Conservation (phyloP, 495 filamentous ascomycete species). For the Parmelia sp. region DNA sequence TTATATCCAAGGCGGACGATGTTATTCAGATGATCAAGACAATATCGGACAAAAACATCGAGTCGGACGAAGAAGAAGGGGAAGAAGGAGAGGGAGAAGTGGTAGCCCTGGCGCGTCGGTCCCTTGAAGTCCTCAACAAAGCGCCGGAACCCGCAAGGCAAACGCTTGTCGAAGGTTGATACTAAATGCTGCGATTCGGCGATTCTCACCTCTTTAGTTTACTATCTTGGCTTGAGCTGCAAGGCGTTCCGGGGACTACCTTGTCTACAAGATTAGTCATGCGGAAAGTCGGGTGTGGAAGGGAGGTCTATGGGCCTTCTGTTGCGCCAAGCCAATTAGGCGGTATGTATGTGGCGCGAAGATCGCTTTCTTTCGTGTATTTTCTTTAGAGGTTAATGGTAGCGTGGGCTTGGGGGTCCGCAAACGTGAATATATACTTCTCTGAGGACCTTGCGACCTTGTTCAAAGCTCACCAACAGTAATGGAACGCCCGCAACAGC, state of each 20-base stretch:
- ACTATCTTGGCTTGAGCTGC: constrained; percentile 14
- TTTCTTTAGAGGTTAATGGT: background rate
- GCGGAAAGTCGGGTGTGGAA: constrained; percentile 7
- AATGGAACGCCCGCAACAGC: background rate
- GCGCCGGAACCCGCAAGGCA: constrained; percentile 33
- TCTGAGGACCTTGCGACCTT: background rate
- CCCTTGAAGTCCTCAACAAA: constrained; percentile 76
- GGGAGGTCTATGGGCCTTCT: background rate
- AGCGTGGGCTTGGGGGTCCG: constrained; percentile 3
- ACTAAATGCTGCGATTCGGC: background rate
- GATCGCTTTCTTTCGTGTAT: constrained; percentile 8
- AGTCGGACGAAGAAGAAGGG: constrained; percentile 81
- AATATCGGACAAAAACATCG: constrained; percentile 84
- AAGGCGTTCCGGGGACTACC: constrained; percentile 22
- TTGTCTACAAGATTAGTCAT: constrained; percentile 1
- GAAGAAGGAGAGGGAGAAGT: constrained; percentile 93
- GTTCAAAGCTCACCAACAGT: background rate
- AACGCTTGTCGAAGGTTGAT: constrained; percentile 52
- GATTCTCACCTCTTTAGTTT: background rate
- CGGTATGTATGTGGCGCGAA: constrained; percentile 5
- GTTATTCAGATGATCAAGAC: constrained; percentile 84
- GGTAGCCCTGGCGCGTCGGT: constrained; percentile 81
- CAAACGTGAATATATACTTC: background rate
- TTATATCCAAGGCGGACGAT: constrained; percentile 80
- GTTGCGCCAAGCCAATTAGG: constrained; percentile 3